A percentile compares a stretch with the other conserved stretches of the same genome.
phyloP scores from a whole-genome alignment of 768 basidiomycete genomes.

The Serendipita sp. region DNA sequence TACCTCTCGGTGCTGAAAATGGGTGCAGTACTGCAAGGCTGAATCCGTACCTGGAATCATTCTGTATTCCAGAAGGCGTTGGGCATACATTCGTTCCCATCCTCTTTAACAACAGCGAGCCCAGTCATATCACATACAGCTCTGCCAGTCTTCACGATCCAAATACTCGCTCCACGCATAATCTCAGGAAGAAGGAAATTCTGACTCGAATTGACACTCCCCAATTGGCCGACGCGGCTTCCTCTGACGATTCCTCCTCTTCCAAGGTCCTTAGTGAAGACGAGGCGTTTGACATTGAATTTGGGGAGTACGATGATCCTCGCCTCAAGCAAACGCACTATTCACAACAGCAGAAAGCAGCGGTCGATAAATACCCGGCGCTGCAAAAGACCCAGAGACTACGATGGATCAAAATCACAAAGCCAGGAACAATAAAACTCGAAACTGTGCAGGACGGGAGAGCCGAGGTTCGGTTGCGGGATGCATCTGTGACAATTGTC shows the following conservation, averaged over 20 bases:
- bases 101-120: slow-evolving; percentile 79
- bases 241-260: slow-evolving; percentile 29
- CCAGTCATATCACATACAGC: slow-evolving; percentile 55
- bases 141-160: slow-evolving; percentile 44
- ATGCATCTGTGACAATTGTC: slow-evolving; percentile 48
- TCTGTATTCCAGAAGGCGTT: slow-evolving; percentile 47
- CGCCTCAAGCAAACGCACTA: slow-evolving; percentile 12
- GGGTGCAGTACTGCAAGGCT: slow-evolving; percentile 59
- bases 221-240: slow-evolving; percentile 46
- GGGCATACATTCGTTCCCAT: slow-evolving; percentile 57
- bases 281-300: slow-evolving; percentile 52
- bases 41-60: slow-evolving; percentile 59
- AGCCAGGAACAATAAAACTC: slow-evolving; percentile 60
- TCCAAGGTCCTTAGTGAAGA: slow-evolving; percentile 20
- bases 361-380: slow-evolving; percentile 20
- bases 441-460: slow-evolving; percentile 49
- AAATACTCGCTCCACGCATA: slow-evolving; percentile 16
- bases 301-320: slow-evolving; percentile 45
- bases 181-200: slow-evolving; percentile 30
- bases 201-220: slow-evolving; percentile 47
- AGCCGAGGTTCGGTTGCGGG: slow-evolving; percentile 55
- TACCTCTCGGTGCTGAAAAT: neutral
- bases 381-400: slow-evolving; percentile 65
- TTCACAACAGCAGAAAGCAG: slow-evolving; percentile 13
- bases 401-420: slow-evolving; percentile 51